These are phyloP conservation scores for Candida tropicalis DNA, from an alignment of 1,139 yeast species.

Conservation along the genomic window DNA sequence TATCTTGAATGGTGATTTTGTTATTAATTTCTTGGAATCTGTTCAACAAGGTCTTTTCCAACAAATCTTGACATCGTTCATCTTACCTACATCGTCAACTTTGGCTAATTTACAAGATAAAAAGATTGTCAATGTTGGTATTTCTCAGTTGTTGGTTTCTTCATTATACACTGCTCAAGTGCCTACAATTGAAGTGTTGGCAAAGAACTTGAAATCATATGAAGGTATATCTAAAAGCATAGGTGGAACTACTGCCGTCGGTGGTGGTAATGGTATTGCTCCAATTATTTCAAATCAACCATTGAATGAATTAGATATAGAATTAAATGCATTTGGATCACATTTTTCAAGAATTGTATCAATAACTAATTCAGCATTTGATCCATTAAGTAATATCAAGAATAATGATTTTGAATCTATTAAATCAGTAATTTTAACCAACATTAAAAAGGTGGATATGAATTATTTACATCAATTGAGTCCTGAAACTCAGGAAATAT, in stretches of 20 bases:
- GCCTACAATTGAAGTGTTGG: slow-evolving; percentile 54
- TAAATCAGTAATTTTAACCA: slow-evolving; percentile 30
- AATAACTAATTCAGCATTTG: slow-evolving; percentile 61
- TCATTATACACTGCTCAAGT: slow-evolving; percentile 29
- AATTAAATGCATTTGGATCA: slow-evolving; percentile 79
- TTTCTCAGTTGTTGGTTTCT: slow-evolving; percentile 50
- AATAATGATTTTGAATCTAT: slow-evolving; percentile 39
- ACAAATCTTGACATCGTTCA: slow-evolving; percentile 62
- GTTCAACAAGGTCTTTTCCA: slow-evolving; percentile 69
- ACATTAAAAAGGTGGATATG: slow-evolving; percentile 34
- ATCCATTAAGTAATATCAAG: slow-evolving; percentile 59
- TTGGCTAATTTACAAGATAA: slow-evolving; percentile 73
- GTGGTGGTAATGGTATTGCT: slow-evolving; percentile 21
- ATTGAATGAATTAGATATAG: slow-evolving; percentile 59
- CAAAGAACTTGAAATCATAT: slow-evolving; percentile 46
- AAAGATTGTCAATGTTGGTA: slow-evolving; percentile 75
- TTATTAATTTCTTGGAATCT: slow-evolving; percentile 57
- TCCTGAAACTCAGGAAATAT: slow-evolving; percentile 22
- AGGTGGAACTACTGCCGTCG: slow-evolving; percentile 19
- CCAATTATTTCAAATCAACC: slow-evolving; percentile 17
- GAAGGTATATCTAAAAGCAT: slow-evolving; percentile 36
- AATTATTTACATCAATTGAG: slow-evolving; percentile 34
- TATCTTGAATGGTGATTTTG: slow-evolving; percentile 49
- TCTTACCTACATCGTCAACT: slow-evolving; percentile 66
- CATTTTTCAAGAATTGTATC: slow-evolving; percentile 74